phyloP scores from a whole-genome alignment of 306 rosid species.

The Ceratonia siliqua region DNA sequence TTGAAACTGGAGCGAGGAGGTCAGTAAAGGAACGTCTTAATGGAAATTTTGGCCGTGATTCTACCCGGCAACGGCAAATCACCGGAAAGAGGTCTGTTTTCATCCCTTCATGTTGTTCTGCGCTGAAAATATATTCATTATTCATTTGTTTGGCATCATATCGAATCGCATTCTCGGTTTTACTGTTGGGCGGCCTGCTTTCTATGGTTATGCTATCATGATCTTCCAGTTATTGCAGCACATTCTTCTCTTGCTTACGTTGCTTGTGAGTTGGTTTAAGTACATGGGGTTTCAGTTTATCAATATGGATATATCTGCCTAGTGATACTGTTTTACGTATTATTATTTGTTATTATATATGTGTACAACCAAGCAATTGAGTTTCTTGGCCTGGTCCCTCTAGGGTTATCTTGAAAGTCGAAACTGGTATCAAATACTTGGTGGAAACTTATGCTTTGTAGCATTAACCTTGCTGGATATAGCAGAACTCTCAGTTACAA shows the following conservation, averaged over 20 bases:
- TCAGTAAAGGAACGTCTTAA: conserved; percentile 89
- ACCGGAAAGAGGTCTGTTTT: conserved; percentile 78
- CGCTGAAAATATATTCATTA: neutral
- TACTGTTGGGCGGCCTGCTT: neutral
- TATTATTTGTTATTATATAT: neutral
- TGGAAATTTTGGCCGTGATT: conserved; percentile 48
- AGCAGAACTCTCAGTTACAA: neutral
- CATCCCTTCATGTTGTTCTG: neutral
- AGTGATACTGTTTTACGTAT: neutral
- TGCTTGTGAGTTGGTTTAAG: neutral
- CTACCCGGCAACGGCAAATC: conserved; percentile 59
- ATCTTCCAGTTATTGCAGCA: neutral
- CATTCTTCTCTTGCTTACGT: neutral
- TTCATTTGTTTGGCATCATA: neutral
- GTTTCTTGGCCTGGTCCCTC: neutral
- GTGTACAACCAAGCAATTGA: neutral
- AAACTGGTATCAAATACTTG: neutral
- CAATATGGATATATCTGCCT: neutral
- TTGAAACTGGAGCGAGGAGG: conserved; percentile 67
- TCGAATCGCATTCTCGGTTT: neutral
- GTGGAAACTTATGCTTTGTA: neutral
- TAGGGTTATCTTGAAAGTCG: neutral
- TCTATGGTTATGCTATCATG: neutral
- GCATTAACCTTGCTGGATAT: neutral
- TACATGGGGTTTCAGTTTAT: neutral